A percentile compares a stretch with the other conserved stretches of the same genome.
Evolutionary conservation across 345 rosid genomes (phyloP).

Genomic region (Eucalyptus erythrocorys): DNA sequence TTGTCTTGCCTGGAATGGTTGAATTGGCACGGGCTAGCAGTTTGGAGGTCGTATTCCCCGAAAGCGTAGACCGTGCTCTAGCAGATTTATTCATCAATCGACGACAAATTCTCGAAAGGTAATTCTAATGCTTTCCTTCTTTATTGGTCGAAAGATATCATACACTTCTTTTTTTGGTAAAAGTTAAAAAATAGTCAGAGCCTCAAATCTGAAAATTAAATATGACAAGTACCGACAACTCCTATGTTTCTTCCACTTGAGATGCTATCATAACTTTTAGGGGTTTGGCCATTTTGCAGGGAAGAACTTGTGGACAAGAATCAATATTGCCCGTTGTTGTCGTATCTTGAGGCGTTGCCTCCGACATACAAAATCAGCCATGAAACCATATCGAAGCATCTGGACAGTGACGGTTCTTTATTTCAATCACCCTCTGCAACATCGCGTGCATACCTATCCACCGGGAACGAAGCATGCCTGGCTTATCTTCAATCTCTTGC

Average conservation of each 20-base stretch:
- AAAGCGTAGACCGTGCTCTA: not conserved
- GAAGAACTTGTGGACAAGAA: slow-evolving; percentile 18
- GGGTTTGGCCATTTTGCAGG: not conserved
- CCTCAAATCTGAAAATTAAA: not conserved
- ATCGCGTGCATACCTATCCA: slow-evolving; percentile 43
- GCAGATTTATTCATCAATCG: slow-evolving; percentile 10
- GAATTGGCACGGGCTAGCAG: slow-evolving; percentile 27
- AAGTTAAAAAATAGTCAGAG: not conserved
- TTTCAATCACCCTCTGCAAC: slow-evolving; percentile 69
- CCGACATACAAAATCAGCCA: not conserved
- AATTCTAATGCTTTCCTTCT: not conserved
- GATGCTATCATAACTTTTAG: not conserved
- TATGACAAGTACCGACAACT: not conserved
- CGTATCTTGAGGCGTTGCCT: slow-evolving; percentile 39
- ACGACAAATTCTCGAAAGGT: slow-evolving; percentile 28
- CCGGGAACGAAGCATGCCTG: slow-evolving; percentile 27
- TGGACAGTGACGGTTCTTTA: slow-evolving; percentile 32
- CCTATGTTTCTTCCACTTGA: not conserved
- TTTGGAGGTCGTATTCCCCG: slow-evolving; percentile 16
- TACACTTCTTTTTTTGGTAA: too few species aligned
- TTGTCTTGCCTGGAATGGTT: slow-evolving; percentile 35
- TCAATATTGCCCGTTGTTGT: slow-evolving; percentile 23
- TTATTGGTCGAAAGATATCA: not conserved
- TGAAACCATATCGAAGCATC: slow-evolving; percentile 8
- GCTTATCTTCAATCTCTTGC: slow-evolving; percentile 32